These are phyloP conservation scores for Bimuria novae-zelandiae DNA, from an alignment of 2,329 filamentous ascomycete species.

Conservation along the genomic window DNA sequence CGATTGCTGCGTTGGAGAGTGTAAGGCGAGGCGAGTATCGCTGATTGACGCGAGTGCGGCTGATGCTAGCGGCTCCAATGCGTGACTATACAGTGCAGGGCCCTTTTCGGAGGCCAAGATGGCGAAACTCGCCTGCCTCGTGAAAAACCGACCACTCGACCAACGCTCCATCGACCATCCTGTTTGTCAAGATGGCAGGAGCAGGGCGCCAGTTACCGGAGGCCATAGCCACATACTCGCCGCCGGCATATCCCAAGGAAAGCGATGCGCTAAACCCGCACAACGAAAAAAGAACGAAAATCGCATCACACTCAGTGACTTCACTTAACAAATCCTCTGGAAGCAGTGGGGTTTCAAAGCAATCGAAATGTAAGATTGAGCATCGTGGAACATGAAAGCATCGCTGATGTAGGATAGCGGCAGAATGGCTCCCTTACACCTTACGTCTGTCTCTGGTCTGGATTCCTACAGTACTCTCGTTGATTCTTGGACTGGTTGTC, in stretches of 20 bases:
- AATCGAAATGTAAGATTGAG: neutral
- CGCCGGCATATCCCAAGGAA: neutral
- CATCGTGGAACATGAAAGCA: neutral
- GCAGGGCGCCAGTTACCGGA: neutral
- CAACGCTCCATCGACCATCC: neutral
- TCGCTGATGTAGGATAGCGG: neutral
- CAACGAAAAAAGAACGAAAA: neutral
- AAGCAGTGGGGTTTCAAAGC: neutral
- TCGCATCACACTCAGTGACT: neutral
- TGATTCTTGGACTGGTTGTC: constrained; percentile 7
- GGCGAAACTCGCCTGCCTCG: neutral
- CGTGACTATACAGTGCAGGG: no score
- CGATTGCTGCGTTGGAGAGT: neutral
- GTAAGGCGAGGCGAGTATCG: neutral
- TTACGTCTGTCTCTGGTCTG: constrained; percentile 11
- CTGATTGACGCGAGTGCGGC: neutral
- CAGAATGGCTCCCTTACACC: constrained; percentile 19
- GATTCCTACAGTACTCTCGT: constrained; percentile 4
- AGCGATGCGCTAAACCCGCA: neutral
- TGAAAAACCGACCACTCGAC: neutral
- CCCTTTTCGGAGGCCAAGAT: no score
- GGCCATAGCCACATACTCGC: neutral
- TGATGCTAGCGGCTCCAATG: neutral
- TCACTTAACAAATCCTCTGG: neutral
- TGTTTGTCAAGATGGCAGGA: neutral